Evolutionary conservation across 352 stramenopile genomes (phyloP), one percentile per base, ranked within the genome.

Genomic region (Phytophthora sp.): DNA sequence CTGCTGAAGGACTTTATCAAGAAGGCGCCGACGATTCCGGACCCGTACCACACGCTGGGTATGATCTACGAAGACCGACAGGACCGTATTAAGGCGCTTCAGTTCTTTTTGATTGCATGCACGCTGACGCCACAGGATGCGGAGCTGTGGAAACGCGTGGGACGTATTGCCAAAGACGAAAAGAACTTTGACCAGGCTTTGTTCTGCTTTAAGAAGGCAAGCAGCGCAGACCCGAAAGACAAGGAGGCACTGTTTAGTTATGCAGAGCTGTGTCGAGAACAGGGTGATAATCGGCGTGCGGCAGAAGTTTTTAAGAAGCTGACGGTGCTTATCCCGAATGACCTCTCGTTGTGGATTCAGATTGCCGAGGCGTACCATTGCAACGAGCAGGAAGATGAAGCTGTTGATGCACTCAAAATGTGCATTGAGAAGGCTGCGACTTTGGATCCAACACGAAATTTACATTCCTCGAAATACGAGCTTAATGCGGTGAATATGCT

Each of bases 401-500:
- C 87, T 0, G 85, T 96, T 1, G 84, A 94, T 62, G 87, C 87
- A 15, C 67, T 96, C 1, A 88, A 91, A 46, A 92, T 79, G 66
- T 96, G 87, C 27, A 94, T 96, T 30, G 82, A 91, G 39, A 92
- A 90, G 41, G 83, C 85, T 0, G 85, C 81, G 21, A 79, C 75
- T 3, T 39, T 76, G 32, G 84, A 92, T 23, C 75, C 82, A n/a
- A 49, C 74, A 24, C 62, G 69, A n/a, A 76, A 84, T 28, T 67
- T 85, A 32, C 79, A 89, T 30, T 79, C 80, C 11, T 89, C 82
- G 0, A 91, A 91, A 37, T 89, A 91, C 56, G 87, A 94, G 42
- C 78, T 94, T 0, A 93, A 94, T 32, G 87, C 87, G 1, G 78
- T 94, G n/a, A 95, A 95, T 70, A 95, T 95, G 87, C 79, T 95